phyloP scores from a whole-genome alignment of 2,329 filamentous ascomycete species.

The Clarireedia homoeocarpa region DNA sequence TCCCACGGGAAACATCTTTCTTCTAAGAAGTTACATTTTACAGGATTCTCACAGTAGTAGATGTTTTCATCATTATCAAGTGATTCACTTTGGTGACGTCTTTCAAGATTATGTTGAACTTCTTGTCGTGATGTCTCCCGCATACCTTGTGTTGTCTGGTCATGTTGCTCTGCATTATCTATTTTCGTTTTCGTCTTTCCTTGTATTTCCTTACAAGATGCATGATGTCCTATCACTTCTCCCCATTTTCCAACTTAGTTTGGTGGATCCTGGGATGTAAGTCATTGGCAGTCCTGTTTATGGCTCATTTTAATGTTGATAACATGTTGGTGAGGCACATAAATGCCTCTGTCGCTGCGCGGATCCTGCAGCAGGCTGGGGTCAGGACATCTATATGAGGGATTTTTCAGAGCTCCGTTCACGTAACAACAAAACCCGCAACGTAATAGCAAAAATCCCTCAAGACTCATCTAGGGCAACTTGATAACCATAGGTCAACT shows the following conservation, averaged over 20 bases:
- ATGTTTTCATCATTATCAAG: background rate
- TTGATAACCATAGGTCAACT: background rate
- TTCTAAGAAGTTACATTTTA: background rate
- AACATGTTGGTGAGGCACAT: background rate
- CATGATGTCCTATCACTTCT: background rate
- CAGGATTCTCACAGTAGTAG: background rate
- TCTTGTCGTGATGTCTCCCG: no score
- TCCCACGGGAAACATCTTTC: background rate
- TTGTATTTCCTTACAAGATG: background rate
- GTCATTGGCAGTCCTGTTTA: background rate
- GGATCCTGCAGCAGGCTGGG: background rate
- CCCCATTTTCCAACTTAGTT: background rate
- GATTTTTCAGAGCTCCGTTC: background rate
- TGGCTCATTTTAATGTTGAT: background rate
- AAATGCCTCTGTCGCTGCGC: background rate
- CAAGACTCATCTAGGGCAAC: background rate
- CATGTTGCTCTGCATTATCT: constrained; percentile 5
- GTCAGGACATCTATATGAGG: background rate
- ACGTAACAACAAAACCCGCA: background rate
- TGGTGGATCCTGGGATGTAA: background rate
- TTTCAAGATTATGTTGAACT: no score
- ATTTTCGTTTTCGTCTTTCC: constrained; percentile 6
- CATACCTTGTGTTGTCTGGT: background rate
- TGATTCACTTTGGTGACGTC: no score
- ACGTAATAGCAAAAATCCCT: constrained; percentile 4